Evolutionary conservation across 495 filamentous ascomycete species (phyloP).

Genomic region (Tuber brumale): DNA sequence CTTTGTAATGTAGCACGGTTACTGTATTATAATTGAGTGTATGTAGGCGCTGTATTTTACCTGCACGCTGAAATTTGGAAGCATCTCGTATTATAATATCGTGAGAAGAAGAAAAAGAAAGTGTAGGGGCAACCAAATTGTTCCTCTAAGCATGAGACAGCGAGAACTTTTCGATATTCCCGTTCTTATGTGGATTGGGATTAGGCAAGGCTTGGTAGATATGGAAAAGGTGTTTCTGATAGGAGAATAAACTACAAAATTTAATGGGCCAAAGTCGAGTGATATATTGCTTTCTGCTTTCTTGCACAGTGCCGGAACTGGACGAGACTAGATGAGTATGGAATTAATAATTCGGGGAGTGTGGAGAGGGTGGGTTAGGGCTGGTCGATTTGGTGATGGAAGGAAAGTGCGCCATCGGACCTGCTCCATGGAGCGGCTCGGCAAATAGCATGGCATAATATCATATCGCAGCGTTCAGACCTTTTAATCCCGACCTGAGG

Average conservation of each 20-base stretch:
- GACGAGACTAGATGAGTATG: too few relatives aligned
- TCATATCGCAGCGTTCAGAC: slow-evolving; percentile 2
- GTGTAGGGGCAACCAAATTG: not conserved
- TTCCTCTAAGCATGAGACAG: not conserved
- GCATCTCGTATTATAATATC: not conserved
- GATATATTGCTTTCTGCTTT: not conserved
- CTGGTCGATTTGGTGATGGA: not conserved
- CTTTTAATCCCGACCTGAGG: not conserved
- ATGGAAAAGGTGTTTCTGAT: not conserved
- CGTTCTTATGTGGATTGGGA: not conserved
- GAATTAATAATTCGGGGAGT: not conserved
- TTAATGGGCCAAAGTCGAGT: not conserved
- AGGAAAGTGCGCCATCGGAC: slow-evolving; percentile 1
- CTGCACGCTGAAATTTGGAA: not conserved
- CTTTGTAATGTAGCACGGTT: not conserved
- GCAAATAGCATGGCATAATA: slow-evolving; percentile 1
- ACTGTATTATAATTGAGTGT: not conserved
- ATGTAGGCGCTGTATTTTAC: not conserved
- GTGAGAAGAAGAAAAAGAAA: not conserved
- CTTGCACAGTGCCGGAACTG: not conserved
- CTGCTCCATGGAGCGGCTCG: slow-evolving; percentile 2
- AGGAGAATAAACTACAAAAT: not conserved
- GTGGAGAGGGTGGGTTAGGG: slow-evolving; percentile 1
- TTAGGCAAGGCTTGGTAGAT: not conserved
- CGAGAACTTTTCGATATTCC: not conserved